Evolutionary conservation across 2,329 filamentous ascomycete species (phyloP), one percentile per base, ranked within the genome.

Genomic region (Volutella citrinella): DNA sequence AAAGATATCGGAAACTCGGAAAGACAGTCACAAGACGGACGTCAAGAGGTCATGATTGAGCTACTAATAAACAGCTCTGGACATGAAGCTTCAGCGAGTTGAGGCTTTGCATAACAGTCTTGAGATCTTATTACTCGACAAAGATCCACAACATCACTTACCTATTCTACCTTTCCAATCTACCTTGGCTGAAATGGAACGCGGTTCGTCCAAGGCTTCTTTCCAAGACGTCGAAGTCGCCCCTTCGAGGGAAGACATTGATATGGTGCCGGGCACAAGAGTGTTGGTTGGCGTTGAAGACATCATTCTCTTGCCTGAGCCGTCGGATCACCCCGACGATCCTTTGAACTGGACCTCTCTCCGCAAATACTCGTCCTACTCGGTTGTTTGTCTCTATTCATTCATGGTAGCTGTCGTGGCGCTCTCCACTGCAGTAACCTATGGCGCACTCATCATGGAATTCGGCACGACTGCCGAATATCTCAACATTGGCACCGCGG

Each of bases 331-430:
- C 24, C 24, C 24, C 8, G 24, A 27, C 13, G 24, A 27, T 13
- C 24, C 24, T 14, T 14, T 27, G 11, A 27, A 27, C 13, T 27
- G 24, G 24, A 27, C 11, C 24, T 12, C 10, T 8, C 8, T 27
- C 10, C 24, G 24, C n/a, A 13, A 10, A 13, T 11, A 10, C 24
- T 14, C 15, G 11, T 27, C 24, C 8, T 27, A 12, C 13, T 13
- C 15, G 10, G n/a, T 27, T 10, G 24, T 27, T 10, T 12, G 15
- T 15, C 8, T 27, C 24, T 27, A 27, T 14, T 27, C 24, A 8
- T 27, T 27, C 24, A 27, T 27, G 24, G 24, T 27, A 12, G 24
- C 24, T 15, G 24, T 27, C 8, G 24, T 27, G 24, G 24, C 24
- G 7, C n/a, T 27, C 11, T 27, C 24, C 13, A 27, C 24, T 27